Conservation (phyloP, 2,329 filamentous ascomycete species). For the Tolypocladium amazonense region DNA sequence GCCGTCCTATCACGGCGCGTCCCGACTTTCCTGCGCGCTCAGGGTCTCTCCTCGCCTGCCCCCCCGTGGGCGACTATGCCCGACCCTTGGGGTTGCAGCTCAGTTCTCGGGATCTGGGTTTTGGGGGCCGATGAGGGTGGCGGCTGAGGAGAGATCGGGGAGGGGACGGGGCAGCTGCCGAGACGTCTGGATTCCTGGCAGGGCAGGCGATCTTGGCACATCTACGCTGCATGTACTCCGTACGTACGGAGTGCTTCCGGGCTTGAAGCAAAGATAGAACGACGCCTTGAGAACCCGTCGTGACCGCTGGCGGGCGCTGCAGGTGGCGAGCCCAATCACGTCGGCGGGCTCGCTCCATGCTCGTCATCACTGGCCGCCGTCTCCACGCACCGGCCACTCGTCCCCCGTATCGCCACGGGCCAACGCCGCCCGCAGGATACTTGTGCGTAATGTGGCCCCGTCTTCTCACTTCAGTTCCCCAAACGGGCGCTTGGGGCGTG, state of each 20-base stretch:
- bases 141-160: not conserved
- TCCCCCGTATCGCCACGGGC: not conserved
- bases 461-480: not conserved
- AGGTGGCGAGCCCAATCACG: not conserved
- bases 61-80: no score
- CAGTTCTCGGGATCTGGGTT: not conserved
- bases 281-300: not conserved
- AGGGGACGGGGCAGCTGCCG: not conserved
- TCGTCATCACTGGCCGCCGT: not conserved
- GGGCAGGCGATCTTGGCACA: not conserved
- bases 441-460: not conserved
- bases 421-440: not conserved
- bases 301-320: not conserved
- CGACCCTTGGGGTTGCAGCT: not conserved
- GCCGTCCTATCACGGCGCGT: not conserved
- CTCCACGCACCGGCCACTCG: not conserved
- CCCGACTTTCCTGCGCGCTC: not conserved
- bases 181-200: not conserved
- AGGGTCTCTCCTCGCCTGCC: not conserved
- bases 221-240: no score
- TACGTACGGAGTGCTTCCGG: no score
- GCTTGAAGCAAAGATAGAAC: not conserved
- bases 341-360: not conserved
- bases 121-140: not conserved
- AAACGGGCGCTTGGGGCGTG: not conserved